Percentiles rank a stretch among this genome's conserved stretches.
Evolutionary conservation across 1,284 basidiomycete genomes (phyloP).

Genomic region (Phylloporus gajari): DNA sequence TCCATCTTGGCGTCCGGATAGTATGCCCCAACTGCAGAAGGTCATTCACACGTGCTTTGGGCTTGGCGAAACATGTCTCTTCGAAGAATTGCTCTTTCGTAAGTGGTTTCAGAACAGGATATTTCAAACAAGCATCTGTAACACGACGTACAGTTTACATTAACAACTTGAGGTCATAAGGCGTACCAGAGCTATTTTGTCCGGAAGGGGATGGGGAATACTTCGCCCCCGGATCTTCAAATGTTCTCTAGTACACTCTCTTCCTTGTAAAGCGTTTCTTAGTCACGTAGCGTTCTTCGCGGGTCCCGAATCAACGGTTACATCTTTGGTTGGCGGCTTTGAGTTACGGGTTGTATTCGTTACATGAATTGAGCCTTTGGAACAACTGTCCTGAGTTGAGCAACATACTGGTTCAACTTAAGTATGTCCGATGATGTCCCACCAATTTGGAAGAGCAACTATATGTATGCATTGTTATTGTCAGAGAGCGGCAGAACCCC

Average conservation of each 20-base stretch:
- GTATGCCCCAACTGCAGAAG: conserved; percentile 21
- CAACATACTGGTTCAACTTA: background rate
- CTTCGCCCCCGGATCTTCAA: too few relatives aligned
- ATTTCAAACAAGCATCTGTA: background rate
- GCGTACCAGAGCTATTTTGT: background rate
- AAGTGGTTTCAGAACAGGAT: conserved; percentile 6
- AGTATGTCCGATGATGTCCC: background rate
- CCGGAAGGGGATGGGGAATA: background rate
- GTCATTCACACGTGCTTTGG: conserved; percentile 25
- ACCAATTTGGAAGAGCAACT: background rate
- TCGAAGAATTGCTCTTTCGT: conserved; percentile 22
- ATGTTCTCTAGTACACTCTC: background rate
- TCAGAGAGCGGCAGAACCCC: too few relatives aligned
- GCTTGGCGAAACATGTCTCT: conserved; percentile 27
- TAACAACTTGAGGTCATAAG: background rate
- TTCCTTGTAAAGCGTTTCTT: background rate
- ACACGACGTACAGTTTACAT: background rate
- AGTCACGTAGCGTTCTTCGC: background rate
- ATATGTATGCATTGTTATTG: background rate
- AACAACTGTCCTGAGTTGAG: background rate
- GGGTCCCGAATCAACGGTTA: too few relatives aligned
- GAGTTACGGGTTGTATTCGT: background rate
- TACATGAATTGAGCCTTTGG: background rate
- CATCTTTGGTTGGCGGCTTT: background rate
- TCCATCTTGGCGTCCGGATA: conserved; percentile 20